Evolutionary conservation across 768 basidiomycete species (phyloP), one percentile per base, ranked within the genome.

Genomic region (Hemileccinum rubropunctum): DNA sequence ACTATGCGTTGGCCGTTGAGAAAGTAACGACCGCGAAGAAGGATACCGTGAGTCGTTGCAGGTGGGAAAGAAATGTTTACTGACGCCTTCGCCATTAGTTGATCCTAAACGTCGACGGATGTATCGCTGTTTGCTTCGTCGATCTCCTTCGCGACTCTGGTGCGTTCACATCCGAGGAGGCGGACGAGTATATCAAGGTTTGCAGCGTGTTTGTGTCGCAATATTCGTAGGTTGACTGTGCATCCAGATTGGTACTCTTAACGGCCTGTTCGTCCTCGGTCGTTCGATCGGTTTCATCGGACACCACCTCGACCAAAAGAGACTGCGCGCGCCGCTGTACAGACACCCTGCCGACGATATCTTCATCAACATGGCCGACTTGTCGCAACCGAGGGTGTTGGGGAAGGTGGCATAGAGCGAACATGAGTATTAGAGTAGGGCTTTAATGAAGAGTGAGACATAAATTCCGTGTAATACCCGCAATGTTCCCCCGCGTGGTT

Each of bases 281-380:
- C 91, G 95, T 58, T 92, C 89, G 69, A 97, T 97, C 69, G 95
- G 95, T 58, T 97, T 98, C 82, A 93, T 95, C 62, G 93, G 93
- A 35, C 92, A 91, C 75, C 91, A 91, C 67, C 83, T 94, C 42
- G 95, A 98, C 76, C 95, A 98, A 80, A 95, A 94, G 80, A 82
- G 93, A 59, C 82, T 95, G 66, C 84, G 87, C 54, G 91, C 91
- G 33, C 91, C 91, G 38, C 77, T 98, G 46, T 95, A 98, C 82
- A 86, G 94, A 58, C 91, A 91, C 73, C 93, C 93, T 54, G 90
- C 92, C 3, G 93, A 94, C 70, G 92, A 94, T 66, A 93, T 95
- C 75, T 93, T 91, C 72, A 94, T 95, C 79, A 88, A 92, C 72
- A 91, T 92, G 84, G 86, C 88, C 20, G 88, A 91, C 62, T 71